Evolutionary conservation across 2,329 filamentous ascomycete species (phyloP), one percentile per base, ranked within the genome.

Genomic region (Biscogniauxia sp.): DNA sequence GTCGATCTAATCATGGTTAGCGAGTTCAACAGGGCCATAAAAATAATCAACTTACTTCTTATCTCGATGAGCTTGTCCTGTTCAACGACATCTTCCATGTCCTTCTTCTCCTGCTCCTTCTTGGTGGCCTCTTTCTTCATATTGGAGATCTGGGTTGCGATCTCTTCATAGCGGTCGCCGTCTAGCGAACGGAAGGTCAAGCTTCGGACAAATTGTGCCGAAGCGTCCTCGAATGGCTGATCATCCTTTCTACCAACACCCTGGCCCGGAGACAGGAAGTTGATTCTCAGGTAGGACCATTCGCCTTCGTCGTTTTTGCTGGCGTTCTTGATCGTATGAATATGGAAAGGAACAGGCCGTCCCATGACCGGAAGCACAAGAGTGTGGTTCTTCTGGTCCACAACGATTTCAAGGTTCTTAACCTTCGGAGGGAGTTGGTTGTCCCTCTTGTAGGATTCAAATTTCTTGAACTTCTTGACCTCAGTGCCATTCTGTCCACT

Each of bases 11-110:
- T n/a, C 50, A 20, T 49, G 37, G 72, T 84, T 78, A 86, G 32
- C 57, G 60, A 17, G 53, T 51, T 17, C 50, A 23, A 9, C 41
- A 13, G 20, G 13, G 9, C 26, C 13, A 25, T 3, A 28, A 49
- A 41, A 37, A 11, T 15, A 23, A 51, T 45, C 6, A 17, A 80
- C 88, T 80, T 81, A 92, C 91, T 97, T 81, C 95, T 85, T 68
- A 98, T 93, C 73, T 97, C 93, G 68, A 96, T 82, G 56, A 99
- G 86, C 80, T 99, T 99, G 75, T 99, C 95, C 76, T 99, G 95
- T 77, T 98, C 95, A 5, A 99, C 93, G 20, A 99, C 95, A 76
- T 99, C 95, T 74, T 99, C 95, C 90, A 99, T 90, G 69, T 99
- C 94, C 80, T 99, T 99, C 86, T 98, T 97, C 77, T 97, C 94